Base-by-base conservation (phyloP, 2,329 filamentous ascomycete genomes). In the Cercospora sesami region DNA sequence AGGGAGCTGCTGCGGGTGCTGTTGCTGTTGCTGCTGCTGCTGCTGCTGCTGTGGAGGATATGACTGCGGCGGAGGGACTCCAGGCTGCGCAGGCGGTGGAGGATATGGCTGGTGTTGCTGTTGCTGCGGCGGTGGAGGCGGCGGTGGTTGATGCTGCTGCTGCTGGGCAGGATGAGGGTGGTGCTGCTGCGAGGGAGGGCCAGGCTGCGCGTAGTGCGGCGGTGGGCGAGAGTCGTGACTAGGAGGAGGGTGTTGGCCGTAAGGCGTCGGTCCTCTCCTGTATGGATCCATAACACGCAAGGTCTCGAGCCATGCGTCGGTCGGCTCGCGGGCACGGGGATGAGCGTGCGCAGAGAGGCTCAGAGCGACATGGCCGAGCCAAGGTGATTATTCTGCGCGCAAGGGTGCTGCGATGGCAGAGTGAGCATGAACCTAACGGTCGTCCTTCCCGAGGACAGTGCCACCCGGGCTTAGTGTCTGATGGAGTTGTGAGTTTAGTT, bases 281-380 rank as follows among this genome's bases (percentile, higher is more conserved):
- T 68, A 61, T 42, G 33, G 58, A 67, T 75, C 73, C 73, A 74
- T 74, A 62, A 64, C 60, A 65, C 64, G 63, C 65, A 67, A 67
- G 63, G 63, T 65, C 60, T 60, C 58, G 64, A 66, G 65, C 61
- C 63, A 66, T 66, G 60, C 67, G 63, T 69, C 70, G 67, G 69
- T 64, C 63, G 69, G 59, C 60, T 59, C 69, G 68, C 67, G 70
- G 69, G 72, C 69, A 69, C 67, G 70, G 69, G 72, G 71, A 72
- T 69, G 65, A 58, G 65, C 65, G 67, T 61, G 67, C 66, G 68
- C 67, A 68, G 65, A 63, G 60, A 63, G 36, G 58, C 60, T 55
- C 62, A 58, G 60, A 42, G 59, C 64, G 31, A 66, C 51, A 63
- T 63, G 45, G 61, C 61, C 28, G 61, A 33, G 61, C 59, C 59